phyloP scores from a whole-genome alignment of 176 grass and related monocot genomes.

The Bromus sterilis region DNA sequence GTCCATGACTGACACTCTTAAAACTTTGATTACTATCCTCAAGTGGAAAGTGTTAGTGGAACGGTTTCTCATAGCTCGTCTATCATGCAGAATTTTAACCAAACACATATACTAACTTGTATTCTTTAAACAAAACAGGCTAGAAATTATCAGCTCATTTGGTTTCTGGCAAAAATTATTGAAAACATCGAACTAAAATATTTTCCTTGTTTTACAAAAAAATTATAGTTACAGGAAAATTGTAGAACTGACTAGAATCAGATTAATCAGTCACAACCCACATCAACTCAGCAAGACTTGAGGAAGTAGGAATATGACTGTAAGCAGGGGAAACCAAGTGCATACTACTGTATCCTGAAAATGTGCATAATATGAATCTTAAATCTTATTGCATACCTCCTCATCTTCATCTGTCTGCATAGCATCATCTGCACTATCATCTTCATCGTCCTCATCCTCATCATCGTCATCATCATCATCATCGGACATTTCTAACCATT shows the following conservation, averaged over 20 bases:
- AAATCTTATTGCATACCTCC: slow-evolving; percentile 25
- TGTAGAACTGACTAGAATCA: neutral
- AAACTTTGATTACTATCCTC: neutral
- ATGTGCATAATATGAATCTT: neutral
- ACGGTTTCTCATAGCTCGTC: neutral
- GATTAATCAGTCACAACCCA: neutral
- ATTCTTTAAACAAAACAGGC: neutral
- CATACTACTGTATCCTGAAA: neutral
- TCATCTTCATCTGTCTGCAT: slow-evolving; percentile 69
- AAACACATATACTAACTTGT: neutral
- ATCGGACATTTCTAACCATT: slow-evolving; percentile 89
- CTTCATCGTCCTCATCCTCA: slow-evolving; percentile 49
- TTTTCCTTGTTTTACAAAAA: neutral
- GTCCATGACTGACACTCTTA: neutral
- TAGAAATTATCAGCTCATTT: neutral
- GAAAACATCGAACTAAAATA: neutral
- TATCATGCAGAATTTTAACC: neutral
- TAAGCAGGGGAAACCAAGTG: neutral
- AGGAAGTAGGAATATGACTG: neutral
- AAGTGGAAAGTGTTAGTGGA: neutral
- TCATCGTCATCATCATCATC: slow-evolving; percentile 69
- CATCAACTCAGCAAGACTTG: neutral
- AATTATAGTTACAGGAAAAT: neutral
- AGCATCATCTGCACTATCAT: slow-evolving; percentile 40
- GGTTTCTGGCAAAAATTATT: neutral